These are phyloP conservation scores for peach (Prunus persica) DNA, from an alignment of 306 rosid species.

Conservation along the genomic window DNA sequence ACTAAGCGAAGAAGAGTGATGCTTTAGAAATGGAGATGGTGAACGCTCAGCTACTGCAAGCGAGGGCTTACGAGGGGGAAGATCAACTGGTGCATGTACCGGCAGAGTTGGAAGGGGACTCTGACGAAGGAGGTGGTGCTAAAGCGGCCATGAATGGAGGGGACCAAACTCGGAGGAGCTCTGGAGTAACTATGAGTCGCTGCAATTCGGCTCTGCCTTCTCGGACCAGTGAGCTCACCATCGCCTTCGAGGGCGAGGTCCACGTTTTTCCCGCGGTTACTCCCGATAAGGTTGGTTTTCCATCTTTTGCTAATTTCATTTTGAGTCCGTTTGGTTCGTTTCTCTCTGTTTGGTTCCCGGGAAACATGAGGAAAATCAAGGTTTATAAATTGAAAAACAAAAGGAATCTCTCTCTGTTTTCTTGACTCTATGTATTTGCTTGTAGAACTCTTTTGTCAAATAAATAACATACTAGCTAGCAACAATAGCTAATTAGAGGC, in stretches of 20 bases:
- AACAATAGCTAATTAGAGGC: background rate
- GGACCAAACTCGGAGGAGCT: slow-evolving; percentile 18
- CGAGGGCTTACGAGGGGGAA: slow-evolving; percentile 21
- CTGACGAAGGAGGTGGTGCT: slow-evolving; percentile 19
- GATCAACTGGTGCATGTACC: slow-evolving; percentile 17
- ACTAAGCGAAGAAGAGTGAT: slow-evolving; percentile 16
- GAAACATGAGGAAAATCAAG: background rate
- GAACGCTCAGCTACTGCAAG: slow-evolving; percentile 38
- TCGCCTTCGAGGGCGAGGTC: slow-evolving; percentile 70
- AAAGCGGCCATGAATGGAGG: slow-evolving; percentile 24
- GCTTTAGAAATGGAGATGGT: slow-evolving; percentile 37
- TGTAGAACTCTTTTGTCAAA: background rate
- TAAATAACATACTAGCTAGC: background rate
- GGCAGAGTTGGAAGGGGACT: slow-evolving; percentile 26
- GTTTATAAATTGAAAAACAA: background rate
- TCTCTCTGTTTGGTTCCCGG: background rate
- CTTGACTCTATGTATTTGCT: too few relatives aligned
- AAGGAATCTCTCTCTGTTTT: background rate
- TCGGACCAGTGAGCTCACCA: slow-evolving; percentile 65
- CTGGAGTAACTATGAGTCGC: slow-evolving; percentile 7
- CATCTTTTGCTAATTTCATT: background rate
- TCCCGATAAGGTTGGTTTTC: slow-evolving; percentile 50
- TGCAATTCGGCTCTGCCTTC: slow-evolving; percentile 16
- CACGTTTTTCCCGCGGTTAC: slow-evolving; percentile 73
- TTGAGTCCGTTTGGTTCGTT: background rate